These are phyloP conservation scores for Didymella sp. DNA, from an alignment of 2,329 filamentous ascomycete genomes.

Conservation along the genomic window DNA sequence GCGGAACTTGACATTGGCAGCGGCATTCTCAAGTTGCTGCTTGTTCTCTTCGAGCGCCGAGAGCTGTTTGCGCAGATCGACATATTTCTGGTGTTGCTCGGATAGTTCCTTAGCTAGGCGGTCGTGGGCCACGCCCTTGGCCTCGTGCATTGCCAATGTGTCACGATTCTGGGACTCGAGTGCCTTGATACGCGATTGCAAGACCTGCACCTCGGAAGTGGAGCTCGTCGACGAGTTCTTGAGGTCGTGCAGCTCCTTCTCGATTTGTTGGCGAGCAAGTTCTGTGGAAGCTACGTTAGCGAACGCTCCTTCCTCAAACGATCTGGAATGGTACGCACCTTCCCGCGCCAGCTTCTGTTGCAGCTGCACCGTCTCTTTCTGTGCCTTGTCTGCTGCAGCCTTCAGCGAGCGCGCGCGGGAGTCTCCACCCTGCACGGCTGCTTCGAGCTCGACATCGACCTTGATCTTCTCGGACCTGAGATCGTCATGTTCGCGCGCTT, in stretches of 20 bases:
- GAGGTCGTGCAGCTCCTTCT: constrained; percentile 80
- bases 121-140: constrained; percentile 86
- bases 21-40: constrained; percentile 80
- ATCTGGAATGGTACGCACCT: constrained; percentile 62
- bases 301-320: not conserved
- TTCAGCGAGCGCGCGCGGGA: constrained; percentile 83
- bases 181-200: constrained; percentile 82
- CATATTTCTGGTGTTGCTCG: constrained; percentile 84
- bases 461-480: constrained; percentile 87
- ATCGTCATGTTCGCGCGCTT: constrained; percentile 82
- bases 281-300: constrained; percentile 61
- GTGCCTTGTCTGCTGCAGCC: constrained; percentile 78
- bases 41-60: constrained; percentile 81
- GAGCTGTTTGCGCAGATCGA: constrained; percentile 83
- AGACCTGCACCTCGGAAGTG: constrained; percentile 74
- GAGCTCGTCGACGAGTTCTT: constrained; percentile 77
- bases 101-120: constrained; percentile 85
- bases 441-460: constrained; percentile 91
- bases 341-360: constrained; percentile 81
- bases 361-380: constrained; percentile 82
- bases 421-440: constrained; percentile 82
- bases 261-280: constrained; percentile 73
- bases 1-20: constrained; percentile 83
- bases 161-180: constrained; percentile 93
- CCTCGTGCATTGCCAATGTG: constrained; percentile 85